Evolutionary conservation across 2,329 filamentous ascomycete genomes (phyloP), one percentile per base, ranked within the genome.

Genomic region (Trichoderma citrinoviride): DNA sequence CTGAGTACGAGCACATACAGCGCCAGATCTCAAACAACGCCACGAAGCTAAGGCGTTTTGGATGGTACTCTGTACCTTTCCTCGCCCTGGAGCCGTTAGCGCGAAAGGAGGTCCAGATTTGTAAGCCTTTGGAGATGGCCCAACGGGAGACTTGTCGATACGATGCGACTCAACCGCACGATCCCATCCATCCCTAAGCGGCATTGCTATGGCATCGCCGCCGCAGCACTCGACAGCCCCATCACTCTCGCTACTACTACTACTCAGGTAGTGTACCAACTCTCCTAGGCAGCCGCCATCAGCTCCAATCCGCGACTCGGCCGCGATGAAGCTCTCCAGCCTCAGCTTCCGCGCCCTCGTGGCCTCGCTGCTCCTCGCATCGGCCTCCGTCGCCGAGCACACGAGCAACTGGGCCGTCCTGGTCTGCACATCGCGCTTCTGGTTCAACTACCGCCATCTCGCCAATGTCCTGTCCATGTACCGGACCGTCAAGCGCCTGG

Each of bases 381-480:
- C 82, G 8, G 71, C 72, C 25, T 78, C 81, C 66, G 79, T 82
- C 29, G 86, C 87, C 70, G 90, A 94, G 72, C 95, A 99, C 80
- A 99, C 95, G 17, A 97, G 92, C 75, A 99, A 99, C 80, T 99
- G 95, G 95, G 95, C 95, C 10, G 95, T 99, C 67, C 88, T 99
- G n/a, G 95, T 99, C 66, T 95, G 91, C 69, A 99, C 95, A 6
- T 99, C 95, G 61, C 91, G 95, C 61, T 99, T 99, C 84, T 99
- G 95, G 95, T 99, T 99, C 87, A 99, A 99, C 81, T 99, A 99
- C 79, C 91, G 95, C 65, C 95, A 99, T 78, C 89, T 99, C 60
- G 93, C 95, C 77, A 99, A 99, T 80, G 95, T 97, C 19, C 87
- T 99, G 67, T 97, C 94, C 66, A 88, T 99, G 68, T 99, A 99